Conservation (phyloP, 257 asterid species). For the Penstemon eatonii region DNA sequence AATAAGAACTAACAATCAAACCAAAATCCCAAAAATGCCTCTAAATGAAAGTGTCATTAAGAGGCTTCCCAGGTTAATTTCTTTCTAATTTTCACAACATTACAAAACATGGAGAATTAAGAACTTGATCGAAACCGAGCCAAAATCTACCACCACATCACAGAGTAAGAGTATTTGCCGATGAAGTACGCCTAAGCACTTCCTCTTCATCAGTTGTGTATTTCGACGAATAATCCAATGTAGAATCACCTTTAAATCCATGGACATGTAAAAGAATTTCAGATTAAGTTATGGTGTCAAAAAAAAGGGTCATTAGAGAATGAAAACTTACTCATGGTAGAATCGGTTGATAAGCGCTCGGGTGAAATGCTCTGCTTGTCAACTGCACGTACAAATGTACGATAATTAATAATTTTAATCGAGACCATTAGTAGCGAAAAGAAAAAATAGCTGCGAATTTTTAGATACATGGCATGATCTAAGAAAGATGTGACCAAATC, state of each 20-base stretch:
- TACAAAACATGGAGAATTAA: slow-evolving; percentile 6
- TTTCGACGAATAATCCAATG: slow-evolving; percentile 20
- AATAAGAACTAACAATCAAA: slow-evolving; percentile 4
- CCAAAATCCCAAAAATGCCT: slow-evolving; percentile 20
- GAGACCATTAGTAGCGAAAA: not conserved
- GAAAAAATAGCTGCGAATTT: not conserved
- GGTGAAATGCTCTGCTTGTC: slow-evolving; percentile 23
- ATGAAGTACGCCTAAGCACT: slow-evolving; percentile 21
- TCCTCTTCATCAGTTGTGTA: slow-evolving; percentile 7
- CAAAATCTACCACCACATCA: not conserved
- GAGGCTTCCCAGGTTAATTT: not conserved
- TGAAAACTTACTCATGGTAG: slow-evolving; percentile 29
- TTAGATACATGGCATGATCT: not conserved
- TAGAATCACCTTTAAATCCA: slow-evolving; percentile 22
- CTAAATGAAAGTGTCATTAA: not conserved
- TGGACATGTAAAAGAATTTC: not conserved
- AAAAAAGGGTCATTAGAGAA: not conserved
- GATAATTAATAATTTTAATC: not conserved
- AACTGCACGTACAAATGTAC: slow-evolving; percentile 17
- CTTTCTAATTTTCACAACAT: slow-evolving; percentile 8
- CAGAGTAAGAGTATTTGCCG: slow-evolving; percentile 15
- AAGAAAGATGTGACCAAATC: not conserved
- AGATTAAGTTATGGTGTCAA: not conserved
- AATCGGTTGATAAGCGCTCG: slow-evolving; percentile 31
- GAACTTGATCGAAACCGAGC: not conserved